Evolutionary conservation across 2,329 filamentous ascomycete genomes (phyloP).

Genomic region (Colletotrichum melonis): DNA sequence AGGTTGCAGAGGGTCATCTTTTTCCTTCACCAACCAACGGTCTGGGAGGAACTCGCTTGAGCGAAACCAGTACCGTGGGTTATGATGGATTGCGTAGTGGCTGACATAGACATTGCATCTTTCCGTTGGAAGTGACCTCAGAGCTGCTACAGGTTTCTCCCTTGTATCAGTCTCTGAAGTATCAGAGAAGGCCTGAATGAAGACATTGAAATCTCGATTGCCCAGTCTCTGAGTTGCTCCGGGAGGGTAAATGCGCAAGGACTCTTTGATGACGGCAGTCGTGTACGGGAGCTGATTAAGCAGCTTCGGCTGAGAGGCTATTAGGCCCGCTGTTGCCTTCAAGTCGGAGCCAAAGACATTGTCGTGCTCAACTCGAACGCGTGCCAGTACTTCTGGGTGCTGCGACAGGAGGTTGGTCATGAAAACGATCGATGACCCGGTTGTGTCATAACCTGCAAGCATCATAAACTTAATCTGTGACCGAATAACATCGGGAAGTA

Average conservation of each 20-base stretch:
- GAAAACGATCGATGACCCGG: slow-evolving; percentile 42
- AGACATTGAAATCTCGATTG: neutral
- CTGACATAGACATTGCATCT: slow-evolving; percentile 43
- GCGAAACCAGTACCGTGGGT: slow-evolving; percentile 51
- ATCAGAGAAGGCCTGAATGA: neutral
- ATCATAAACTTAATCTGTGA: slow-evolving; percentile 46
- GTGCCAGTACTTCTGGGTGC: slow-evolving; percentile 39
- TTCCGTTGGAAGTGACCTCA: slow-evolving; percentile 47
- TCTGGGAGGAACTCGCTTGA: slow-evolving; percentile 54
- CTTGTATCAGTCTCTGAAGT: neutral
- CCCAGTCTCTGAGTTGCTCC: slow-evolving; percentile 44
- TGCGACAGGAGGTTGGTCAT: slow-evolving; percentile 36
- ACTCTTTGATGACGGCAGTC: slow-evolving; percentile 52
- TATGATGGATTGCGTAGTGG: slow-evolving; percentile 48
- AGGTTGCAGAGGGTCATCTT: slow-evolving; percentile 46
- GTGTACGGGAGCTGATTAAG: slow-evolving; percentile 66
- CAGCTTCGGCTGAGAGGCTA: slow-evolving; percentile 50
- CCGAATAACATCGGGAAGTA: neutral
- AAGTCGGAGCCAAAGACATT: slow-evolving; percentile 58
- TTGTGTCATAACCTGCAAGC: slow-evolving; percentile 48
- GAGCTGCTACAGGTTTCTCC: neutral
- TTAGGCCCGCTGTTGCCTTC: neutral
- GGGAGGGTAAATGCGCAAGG: slow-evolving; percentile 47
- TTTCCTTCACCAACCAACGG: slow-evolving; percentile 48
- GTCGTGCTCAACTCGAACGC: slow-evolving; percentile 45